A percentile compares a stretch with the other conserved stretches of the same genome.
Conservation (phyloP, 108 stramenopile species). For the Mediolabrus comicus region DNA sequence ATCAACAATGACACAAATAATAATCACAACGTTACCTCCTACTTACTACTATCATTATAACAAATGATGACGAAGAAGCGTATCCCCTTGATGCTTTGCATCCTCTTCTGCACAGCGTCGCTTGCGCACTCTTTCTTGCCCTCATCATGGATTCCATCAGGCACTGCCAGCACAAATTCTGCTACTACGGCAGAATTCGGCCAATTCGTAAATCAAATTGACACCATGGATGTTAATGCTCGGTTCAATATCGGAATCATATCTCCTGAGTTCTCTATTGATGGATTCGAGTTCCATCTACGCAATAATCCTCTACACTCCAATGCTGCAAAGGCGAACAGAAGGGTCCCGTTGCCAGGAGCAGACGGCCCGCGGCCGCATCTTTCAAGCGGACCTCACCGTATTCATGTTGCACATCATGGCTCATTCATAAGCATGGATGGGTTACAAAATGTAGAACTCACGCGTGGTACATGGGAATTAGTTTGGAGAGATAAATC, state of each 20-base stretch:
- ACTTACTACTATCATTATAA: background rate
- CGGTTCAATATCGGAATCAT: background rate
- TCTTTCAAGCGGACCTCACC: constrained; percentile 12
- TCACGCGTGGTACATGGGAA: constrained; percentile 28
- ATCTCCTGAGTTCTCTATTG: background rate
- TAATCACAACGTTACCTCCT: no score
- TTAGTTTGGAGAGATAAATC: constrained; percentile 25
- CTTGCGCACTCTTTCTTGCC: background rate
- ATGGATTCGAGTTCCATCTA: background rate
- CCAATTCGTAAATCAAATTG: background rate
- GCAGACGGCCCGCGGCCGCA: constrained; percentile 21
- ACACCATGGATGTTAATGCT: background rate
- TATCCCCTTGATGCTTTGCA: background rate
- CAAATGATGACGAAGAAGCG: no score
- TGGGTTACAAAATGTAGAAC: constrained; percentile 14
- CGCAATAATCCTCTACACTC: background rate
- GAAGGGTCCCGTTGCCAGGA: constrained; percentile 22
- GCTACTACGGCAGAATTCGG: background rate
- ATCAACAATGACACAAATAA: background rate
- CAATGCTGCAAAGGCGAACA: background rate
- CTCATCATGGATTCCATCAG: background rate
- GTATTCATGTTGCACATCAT: background rate
- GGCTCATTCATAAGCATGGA: constrained; percentile 27
- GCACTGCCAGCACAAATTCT: background rate
- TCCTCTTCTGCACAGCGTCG: background rate